Base-by-base conservation (phyloP, 495 filamentous ascomycete species). In the Aspergillus funiculosus region DNA sequence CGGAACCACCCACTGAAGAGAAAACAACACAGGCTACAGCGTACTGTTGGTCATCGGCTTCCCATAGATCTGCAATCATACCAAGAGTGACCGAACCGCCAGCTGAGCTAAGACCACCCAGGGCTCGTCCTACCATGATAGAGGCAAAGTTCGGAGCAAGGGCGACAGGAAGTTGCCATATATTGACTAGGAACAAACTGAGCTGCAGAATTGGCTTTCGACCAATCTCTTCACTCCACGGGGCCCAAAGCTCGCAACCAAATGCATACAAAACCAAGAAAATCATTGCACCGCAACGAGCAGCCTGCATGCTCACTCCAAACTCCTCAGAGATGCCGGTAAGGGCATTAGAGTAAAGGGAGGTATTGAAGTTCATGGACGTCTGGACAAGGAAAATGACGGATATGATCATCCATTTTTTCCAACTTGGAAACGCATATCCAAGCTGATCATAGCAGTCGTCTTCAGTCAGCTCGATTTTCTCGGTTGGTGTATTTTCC, bases 221-320 rank as follows among this genome's bases (percentile, higher is more conserved):
- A 9, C 79, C 79, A 35, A 77, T 58, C 38, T 83, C 79, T 44
- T 83, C 80, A 48, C 73, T 78, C 79, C 79, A 83, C 0, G 80
- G 79, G 1, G 80, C 79, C 80, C 80, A 82, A 0, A 83, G 66
- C 51, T 83, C 80, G 61, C 80, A 81, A 18, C 78, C 80, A 50
- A 83, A 81, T 5, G 77, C 78, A 51, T 82, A 83, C 0, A 76
- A 51, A 30, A 82, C 68, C 13, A 83, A 62, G 60, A 82, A 82
- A 21, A 75, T 73, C 73, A 77, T 76, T 17, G 67, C 70, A 57
- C 75, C 75, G 36, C 64, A 71, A 4, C 76, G 71, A n/a, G 74
- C 76, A 32, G 68, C 75, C 46, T 73, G 75, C 37, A 50, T 57
- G 45, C 67, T 76, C 18, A 79, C 63, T 11, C 54, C 42, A 35